Percentiles rank a stretch among this genome's conserved stretches.
Evolutionary conservation across 805 yeast species (phyloP).

Genomic region (Blastobotrys attinorum): DNA sequence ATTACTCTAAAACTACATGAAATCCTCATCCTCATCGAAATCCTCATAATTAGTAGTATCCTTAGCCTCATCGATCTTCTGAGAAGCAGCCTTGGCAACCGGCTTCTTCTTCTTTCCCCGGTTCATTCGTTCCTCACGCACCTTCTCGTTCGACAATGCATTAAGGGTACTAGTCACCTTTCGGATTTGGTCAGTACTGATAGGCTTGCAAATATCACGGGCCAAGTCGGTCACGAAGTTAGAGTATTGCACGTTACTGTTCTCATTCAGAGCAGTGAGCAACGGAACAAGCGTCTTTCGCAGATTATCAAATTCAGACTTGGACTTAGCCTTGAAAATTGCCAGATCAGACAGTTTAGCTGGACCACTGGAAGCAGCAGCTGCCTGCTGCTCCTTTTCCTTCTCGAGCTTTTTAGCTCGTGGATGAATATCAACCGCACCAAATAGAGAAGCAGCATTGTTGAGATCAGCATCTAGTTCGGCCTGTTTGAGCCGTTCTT

Average conservation of each 20-base stretch:
- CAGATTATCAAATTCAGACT: slow-evolving; percentile 70
- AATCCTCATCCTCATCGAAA: slow-evolving; percentile 35
- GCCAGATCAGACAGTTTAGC: slow-evolving; percentile 37
- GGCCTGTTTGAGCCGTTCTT: slow-evolving; percentile 66
- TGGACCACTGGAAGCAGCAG: slow-evolving; percentile 28
- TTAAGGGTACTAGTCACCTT: slow-evolving; percentile 80
- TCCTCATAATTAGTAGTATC: slow-evolving; percentile 44
- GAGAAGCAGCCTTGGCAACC: slow-evolving; percentile 61
- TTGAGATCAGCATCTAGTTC: slow-evolving; percentile 81
- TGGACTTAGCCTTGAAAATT: slow-evolving; percentile 73
- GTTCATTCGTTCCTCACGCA: slow-evolving; percentile 81
- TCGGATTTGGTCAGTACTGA: slow-evolving; percentile 72
- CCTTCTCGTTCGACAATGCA: slow-evolving; percentile 76
- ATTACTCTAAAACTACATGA: slow-evolving; percentile 35
- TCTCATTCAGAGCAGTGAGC: slow-evolving; percentile 51
- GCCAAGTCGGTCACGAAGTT: slow-evolving; percentile 75
- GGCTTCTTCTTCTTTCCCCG: slow-evolving; percentile 97
- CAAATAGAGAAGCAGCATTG: slow-evolving; percentile 88
- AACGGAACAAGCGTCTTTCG: slow-evolving; percentile 63
- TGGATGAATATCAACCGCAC: slow-evolving; percentile 41
- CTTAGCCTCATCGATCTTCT: slow-evolving; percentile 51
- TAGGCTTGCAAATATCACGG: slow-evolving; percentile 76
- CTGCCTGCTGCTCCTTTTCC: slow-evolving; percentile 23
- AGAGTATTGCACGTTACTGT: slow-evolving; percentile 61
- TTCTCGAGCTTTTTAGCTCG: slow-evolving; percentile 34